These are phyloP conservation scores for Rhododendron ferrugineum DNA, from an alignment of 148 eudicot genomes.

Conservation along the genomic window DNA sequence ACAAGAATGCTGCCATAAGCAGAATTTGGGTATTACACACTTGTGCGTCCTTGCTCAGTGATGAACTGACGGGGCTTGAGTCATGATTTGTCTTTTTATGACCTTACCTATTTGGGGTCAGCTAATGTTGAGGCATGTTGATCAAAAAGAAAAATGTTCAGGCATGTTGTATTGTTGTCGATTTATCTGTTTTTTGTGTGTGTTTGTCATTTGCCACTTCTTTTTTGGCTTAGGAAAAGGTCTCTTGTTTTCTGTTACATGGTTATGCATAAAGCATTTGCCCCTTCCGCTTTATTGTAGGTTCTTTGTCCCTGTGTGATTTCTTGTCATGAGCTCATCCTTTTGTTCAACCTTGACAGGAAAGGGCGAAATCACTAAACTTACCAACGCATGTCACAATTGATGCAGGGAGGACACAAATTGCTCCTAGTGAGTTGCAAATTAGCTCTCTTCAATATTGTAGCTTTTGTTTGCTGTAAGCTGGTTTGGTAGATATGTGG, in stretches of 20 bases:
- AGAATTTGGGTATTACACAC: neutral
- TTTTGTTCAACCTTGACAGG: slow-evolving; percentile 36
- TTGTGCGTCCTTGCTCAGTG: neutral
- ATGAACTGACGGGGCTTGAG: neutral
- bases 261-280: neutral
- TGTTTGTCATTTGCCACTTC: neutral
- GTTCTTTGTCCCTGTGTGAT: neutral
- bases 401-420: slow-evolving; percentile 99
- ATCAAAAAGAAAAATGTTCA: too few relatives aligned
- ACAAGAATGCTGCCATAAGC: neutral
- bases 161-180: neutral
- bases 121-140: neutral
- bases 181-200: neutral
- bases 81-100: neutral
- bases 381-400: slow-evolving; percentile 63
- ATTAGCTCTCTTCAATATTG: neutral
- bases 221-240: neutral
- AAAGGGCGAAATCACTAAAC: slow-evolving; percentile 74
- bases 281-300: neutral
- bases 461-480: neutral
- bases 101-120: neutral
- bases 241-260: neutral
- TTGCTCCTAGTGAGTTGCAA: slow-evolving; percentile 81
- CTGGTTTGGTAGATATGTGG: neutral
- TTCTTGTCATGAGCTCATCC: neutral